These are phyloP conservation scores for Ilyonectria robusta DNA, from an alignment of 2,329 filamentous ascomycete species.

Conservation along the genomic window DNA sequence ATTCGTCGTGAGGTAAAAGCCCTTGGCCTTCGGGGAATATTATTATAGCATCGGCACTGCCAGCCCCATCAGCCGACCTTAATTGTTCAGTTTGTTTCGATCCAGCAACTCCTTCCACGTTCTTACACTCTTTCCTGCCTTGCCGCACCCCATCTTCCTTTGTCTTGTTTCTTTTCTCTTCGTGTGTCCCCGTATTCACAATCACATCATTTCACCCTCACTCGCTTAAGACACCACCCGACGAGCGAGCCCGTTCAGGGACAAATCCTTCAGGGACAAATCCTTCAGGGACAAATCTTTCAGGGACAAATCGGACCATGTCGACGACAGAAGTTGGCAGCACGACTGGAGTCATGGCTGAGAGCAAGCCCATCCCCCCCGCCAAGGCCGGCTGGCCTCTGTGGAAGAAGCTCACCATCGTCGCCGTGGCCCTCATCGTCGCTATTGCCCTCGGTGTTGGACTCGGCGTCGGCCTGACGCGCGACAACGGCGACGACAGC, in stretches of 20 bases:
- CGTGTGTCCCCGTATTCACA: background rate
- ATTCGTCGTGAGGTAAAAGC: background rate
- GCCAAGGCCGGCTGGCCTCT: conserved; percentile 43
- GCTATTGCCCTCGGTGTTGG: conserved; percentile 66
- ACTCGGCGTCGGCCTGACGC: conserved; percentile 68
- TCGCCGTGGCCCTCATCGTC: conserved; percentile 43
- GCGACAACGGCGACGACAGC: conserved; percentile 45
- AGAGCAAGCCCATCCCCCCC: conserved; percentile 21
- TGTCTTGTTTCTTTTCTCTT: background rate
- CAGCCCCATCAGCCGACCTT: background rate
- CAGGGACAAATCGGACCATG: background rate
- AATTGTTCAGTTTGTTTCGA: background rate
- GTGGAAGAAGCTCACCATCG: conserved; percentile 51
- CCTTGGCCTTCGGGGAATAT: background rate
- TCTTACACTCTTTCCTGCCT: background rate
- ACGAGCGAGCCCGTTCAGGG: background rate
- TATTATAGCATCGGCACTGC: background rate
- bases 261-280: background rate
- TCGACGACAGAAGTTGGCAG: conserved; percentile 21
- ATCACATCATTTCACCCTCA: background rate
- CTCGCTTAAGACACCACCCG: background rate
- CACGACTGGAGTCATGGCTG: conserved; percentile 15
- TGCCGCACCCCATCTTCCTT: background rate
- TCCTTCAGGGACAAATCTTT: background rate
- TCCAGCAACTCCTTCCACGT: background rate